Evolutionary conservation across 208 protist genomes (phyloP).

Genomic region (Trypanosoma platydactyli): DNA sequence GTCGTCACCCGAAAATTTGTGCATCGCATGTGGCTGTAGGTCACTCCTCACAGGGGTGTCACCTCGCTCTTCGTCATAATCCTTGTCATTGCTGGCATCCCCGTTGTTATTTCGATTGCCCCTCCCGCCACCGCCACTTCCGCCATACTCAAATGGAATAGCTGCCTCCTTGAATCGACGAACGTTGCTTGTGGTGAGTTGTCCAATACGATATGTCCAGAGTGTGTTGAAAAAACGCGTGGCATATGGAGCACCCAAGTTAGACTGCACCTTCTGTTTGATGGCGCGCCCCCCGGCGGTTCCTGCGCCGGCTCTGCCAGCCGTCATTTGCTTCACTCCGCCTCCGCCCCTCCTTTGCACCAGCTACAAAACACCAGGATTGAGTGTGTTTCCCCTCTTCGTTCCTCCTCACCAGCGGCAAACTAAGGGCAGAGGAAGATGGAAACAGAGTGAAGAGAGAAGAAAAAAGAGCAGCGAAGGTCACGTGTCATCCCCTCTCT

Average conservation of each 20-base stretch:
- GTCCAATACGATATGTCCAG: slow-evolving; percentile 79
- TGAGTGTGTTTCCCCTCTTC: background rate
- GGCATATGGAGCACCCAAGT: slow-evolving; percentile 59
- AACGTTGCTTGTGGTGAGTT: slow-evolving; percentile 85
- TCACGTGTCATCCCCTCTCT: background rate
- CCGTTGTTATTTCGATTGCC: slow-evolving; percentile 2
- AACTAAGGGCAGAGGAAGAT: background rate
- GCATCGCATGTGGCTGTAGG: slow-evolving; percentile 80
- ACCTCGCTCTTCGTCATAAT: slow-evolving; percentile 15
- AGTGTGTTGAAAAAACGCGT: slow-evolving; percentile 70
- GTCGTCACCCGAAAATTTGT: slow-evolving; percentile 69
- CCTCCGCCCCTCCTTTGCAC: background rate
- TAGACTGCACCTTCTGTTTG: slow-evolving; percentile 76
- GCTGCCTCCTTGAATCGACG: slow-evolving; percentile 53
- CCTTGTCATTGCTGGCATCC: background rate
- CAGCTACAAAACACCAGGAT: background rate
- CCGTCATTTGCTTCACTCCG: slow-evolving; percentile 9
- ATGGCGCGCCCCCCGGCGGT: slow-evolving; percentile 44
- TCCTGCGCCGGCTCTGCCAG: slow-evolving; percentile 29
- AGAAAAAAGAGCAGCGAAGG: background rate
- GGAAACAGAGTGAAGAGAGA: background rate
- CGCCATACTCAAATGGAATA: slow-evolving; percentile 50
- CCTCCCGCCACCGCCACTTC: background rate
- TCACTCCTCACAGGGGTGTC: slow-evolving; percentile 69
- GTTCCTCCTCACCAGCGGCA: background rate